Conservation (phyloP, 108 stramenopile species). For the Discostella pseudostelligera region DNA sequence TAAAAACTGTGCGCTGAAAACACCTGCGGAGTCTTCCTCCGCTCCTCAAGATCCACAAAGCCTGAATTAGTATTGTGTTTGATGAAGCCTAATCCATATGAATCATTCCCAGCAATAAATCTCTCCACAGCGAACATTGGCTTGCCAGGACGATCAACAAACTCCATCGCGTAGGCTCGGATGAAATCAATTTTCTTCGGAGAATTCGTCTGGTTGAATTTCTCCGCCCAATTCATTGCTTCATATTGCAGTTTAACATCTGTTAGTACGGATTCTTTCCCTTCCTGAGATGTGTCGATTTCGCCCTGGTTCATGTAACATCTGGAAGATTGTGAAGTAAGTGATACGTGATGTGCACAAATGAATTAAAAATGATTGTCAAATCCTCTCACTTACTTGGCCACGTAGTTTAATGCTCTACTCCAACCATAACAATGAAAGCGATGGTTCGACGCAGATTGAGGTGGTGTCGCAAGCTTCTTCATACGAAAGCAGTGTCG, state of each 20-base stretch:
- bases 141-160: constrained; percentile 57
- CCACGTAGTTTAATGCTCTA: constrained; percentile 69
- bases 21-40: constrained; percentile 77
- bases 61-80: constrained; percentile 87
- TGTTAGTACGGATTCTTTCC: constrained; percentile 59
- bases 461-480: constrained; percentile 67
- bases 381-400: constrained; percentile 66
- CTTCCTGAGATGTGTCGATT: constrained; percentile 57
- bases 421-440: constrained; percentile 80
- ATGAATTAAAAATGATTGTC: too few species aligned
- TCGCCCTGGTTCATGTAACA: constrained; percentile 38
- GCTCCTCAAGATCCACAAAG: constrained; percentile 71
- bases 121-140: constrained; percentile 83
- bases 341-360: neutral
- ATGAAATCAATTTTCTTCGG: constrained; percentile 77
- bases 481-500: constrained; percentile 81
- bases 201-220: constrained; percentile 64
- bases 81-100: constrained; percentile 70
- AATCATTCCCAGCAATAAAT: constrained; percentile 71
- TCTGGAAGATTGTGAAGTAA: neutral
- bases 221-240: constrained; percentile 68
- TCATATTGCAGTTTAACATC: constrained; percentile 82
- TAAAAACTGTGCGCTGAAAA: constrained; percentile 83
- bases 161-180: constrained; percentile 77
- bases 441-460: constrained; percentile 65